phyloP scores from a whole-genome alignment of 2,329 filamentous ascomycete genomes.

The Tympanopsis confertula region DNA sequence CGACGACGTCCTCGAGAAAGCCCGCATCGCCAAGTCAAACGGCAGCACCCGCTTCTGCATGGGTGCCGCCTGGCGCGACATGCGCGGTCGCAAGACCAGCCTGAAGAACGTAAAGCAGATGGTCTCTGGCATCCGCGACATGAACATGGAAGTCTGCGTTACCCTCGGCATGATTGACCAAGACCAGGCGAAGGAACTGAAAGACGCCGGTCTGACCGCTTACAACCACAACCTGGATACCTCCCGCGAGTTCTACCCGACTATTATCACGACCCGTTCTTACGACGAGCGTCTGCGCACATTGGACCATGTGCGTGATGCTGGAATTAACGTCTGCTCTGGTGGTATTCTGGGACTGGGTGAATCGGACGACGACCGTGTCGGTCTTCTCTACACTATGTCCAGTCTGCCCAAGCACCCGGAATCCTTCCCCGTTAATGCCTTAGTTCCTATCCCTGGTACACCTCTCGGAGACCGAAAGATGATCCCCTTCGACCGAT shows the following conservation, averaged over 20 bases:
- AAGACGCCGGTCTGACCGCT: conserved; percentile 72
- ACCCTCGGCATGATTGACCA: conserved; percentile 86
- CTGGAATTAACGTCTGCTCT: conserved; percentile 81
- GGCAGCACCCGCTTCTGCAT: conserved; percentile 90
- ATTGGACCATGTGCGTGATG: conserved; percentile 67
- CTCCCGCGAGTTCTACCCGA: conserved; percentile 77
- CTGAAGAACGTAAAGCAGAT: conserved; percentile 77
- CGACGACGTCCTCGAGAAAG: conserved; percentile 69
- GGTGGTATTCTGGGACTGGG: conserved; percentile 80
- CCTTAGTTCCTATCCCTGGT: conserved; percentile 79
- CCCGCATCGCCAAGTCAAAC: conserved; percentile 66
- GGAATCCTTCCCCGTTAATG: conserved; percentile 85
- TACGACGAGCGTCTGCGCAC: conserved; percentile 82
- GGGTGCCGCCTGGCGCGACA: conserved; percentile 88
- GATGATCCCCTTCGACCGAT: conserved; percentile 64
- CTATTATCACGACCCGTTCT: conserved; percentile 70
- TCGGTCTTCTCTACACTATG: conserved; percentile 75
- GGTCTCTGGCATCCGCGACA: conserved; percentile 66
- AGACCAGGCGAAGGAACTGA: conserved; percentile 69
- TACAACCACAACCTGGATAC: conserved; percentile 96
- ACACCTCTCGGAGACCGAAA: conserved; percentile 70
- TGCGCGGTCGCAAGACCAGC: conserved; percentile 77
- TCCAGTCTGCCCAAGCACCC: conserved; percentile 71
- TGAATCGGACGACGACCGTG: conserved; percentile 66
- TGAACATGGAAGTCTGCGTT: conserved; percentile 90